phyloP scores from a whole-genome alignment of 768 basidiomycete genomes.

The Lactifluus subvellereus region DNA sequence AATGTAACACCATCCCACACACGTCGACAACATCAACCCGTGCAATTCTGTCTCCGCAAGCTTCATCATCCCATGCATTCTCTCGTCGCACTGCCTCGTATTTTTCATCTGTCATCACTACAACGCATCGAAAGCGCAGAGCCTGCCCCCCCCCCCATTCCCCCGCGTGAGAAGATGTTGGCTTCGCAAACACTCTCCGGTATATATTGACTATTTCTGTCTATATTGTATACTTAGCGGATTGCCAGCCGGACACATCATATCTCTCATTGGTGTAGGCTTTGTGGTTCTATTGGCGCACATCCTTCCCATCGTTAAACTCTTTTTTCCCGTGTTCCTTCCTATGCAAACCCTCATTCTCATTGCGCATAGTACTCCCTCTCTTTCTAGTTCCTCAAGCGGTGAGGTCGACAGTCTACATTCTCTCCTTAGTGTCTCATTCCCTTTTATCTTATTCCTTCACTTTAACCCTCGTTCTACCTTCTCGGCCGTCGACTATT shows the following conservation, averaged over 20 bases:
- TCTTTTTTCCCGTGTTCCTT: constrained; percentile 11
- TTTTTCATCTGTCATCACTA: constrained; percentile 27
- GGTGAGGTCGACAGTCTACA: constrained; percentile 51
- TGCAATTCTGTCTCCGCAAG: constrained; percentile 40
- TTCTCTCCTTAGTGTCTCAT: constrained; percentile 40
- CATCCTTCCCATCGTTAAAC: constrained; percentile 24
- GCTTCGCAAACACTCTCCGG: constrained; percentile 21
- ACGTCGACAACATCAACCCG: constrained; percentile 53
- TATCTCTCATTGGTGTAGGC: constrained; percentile 24
- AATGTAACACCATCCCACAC: constrained; percentile 74
- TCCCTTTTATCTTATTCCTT: constrained; percentile 80
- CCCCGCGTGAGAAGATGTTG: constrained; percentile 21
- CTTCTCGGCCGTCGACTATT: constrained; percentile 34
- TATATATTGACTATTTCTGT: constrained; percentile 25
- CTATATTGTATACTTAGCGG: constrained; percentile 26
- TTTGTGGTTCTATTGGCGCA: constrained; percentile 24
- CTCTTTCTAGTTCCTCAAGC: constrained; percentile 42
- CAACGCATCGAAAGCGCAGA: constrained; percentile 22
- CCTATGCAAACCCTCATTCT: constrained; percentile 49
- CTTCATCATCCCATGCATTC: constrained; percentile 41
- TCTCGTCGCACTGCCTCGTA: constrained; percentile 36
- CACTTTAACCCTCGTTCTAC: constrained; percentile 49
- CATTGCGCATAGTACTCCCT: constrained; percentile 48
- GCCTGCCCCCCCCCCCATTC: neutral
- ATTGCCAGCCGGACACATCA: constrained; percentile 22